These are phyloP conservation scores for Casuarina cunninghamiana DNA, from an alignment of 306 rosid species.

Conservation along the genomic window DNA sequence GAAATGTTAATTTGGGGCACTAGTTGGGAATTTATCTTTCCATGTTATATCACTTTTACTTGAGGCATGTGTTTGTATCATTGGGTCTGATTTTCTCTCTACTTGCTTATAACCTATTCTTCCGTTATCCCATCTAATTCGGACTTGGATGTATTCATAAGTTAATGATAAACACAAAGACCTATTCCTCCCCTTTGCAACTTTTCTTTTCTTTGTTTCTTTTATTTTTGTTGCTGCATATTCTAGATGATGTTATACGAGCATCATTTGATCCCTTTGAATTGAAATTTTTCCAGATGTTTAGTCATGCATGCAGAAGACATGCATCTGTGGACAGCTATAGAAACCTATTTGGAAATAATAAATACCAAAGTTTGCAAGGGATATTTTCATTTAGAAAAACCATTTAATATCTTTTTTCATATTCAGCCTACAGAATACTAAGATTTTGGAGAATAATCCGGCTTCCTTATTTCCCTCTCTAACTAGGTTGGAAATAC, in stretches of 20 bases:
- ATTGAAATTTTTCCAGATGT: neutral
- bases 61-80: neutral
- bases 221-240: too few species aligned
- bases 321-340: neutral
- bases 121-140: neutral
- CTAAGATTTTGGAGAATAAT: neutral
- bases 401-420: neutral
- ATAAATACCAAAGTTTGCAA: neutral
- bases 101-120: neutral
- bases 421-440: neutral
- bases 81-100: neutral
- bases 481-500: constrained; percentile 69
- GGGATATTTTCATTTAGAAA: neutral
- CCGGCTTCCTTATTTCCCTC: constrained; percentile 19
- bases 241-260: neutral
- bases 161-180: neutral
- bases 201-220: neutral
- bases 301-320: neutral
- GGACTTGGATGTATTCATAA: neutral
- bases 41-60: neutral
- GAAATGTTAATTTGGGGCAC: neutral
- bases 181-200: neutral
- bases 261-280: neutral
- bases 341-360: neutral
- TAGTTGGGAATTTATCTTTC: neutral